Base-by-base conservation (phyloP, 2,329 filamentous ascomycete genomes). In the Lachnellula occidentalis region DNA sequence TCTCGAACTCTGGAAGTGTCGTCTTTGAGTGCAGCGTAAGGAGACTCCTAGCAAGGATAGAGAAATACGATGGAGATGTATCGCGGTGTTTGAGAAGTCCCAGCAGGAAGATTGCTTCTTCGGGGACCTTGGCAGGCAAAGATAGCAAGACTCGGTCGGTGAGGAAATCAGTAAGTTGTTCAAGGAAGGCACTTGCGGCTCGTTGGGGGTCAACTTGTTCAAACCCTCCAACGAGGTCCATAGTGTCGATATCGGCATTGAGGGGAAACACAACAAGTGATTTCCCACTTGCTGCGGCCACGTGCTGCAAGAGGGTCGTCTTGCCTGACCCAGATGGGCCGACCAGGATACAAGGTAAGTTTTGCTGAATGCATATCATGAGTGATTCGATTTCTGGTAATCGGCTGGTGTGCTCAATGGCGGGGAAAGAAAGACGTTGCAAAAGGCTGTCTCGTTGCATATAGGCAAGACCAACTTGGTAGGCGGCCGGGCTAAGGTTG, bases 141-240 rank as follows among this genome's bases (percentile, higher is more conserved):
- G 74, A 68, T 1, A 69, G 71, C 57, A 83, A 71, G 34, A 80
- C 71, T 17, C 75, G 77, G 3, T 68, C 66, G 52, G 82, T 79
- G 17, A 87, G 66, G 53, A 79, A 78, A 5, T 73, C 66, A 12
- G 74, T 73, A 12, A 88, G 67, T 47, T 80, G 74, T 24, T 75
- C 70, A 6, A 86, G 67, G 60, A 82, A 76, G n/a, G 76, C 74
- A 51, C 87, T 85, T 4, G 89, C 76, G 58, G 88, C 82, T 53
- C 92, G 81, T 50, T 87, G 78, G 21, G 89, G 84, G 68, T 99
- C 94, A 17, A 90, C 85, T 71, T 99, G 94, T 70, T 99, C 94
- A 67, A 96, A 99, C 0, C 94, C 94, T 66, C 94, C 94, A 54
- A 99, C 90, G 53, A 99, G 82, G 71, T 99, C 94, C 85, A 96